These are phyloP conservation scores for Starmera dryadoides DNA, from an alignment of 805 yeast genomes.

Conservation along the genomic window DNA sequence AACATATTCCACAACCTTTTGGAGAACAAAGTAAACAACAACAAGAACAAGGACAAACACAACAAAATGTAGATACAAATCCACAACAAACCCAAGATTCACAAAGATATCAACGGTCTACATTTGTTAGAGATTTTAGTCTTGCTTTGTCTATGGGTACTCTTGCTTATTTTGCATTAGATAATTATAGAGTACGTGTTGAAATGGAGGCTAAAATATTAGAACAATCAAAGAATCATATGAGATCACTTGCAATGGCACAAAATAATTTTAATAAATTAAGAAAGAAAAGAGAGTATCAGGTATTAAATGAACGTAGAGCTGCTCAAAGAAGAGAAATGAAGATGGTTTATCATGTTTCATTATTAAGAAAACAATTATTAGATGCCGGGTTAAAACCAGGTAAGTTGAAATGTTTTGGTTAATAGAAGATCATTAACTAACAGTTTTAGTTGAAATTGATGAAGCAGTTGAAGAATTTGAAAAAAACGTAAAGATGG, in stretches of 20 bases:
- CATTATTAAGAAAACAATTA: slow-evolving; percentile 55
- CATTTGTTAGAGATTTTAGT: slow-evolving; percentile 29
- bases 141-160: slow-evolving; percentile 35
- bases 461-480: slow-evolving; percentile 48
- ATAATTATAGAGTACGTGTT: slow-evolving; percentile 37
- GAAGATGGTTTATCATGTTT: slow-evolving; percentile 63
- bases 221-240: slow-evolving; percentile 25
- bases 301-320: slow-evolving; percentile 44
- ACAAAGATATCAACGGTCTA: neutral
- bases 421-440: neutral
- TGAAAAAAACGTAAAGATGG: slow-evolving; percentile 51
- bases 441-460: slow-evolving; percentile 27
- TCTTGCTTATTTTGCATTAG: slow-evolving; percentile 42
- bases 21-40: neutral
- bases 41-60: neutral
- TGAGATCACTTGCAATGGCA: slow-evolving; percentile 25
- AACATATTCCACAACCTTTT: neutral
- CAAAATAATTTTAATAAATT: slow-evolving; percentile 44
- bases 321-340: slow-evolving; percentile 39
- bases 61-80: too few relatives aligned
- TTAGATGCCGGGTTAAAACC: slow-evolving; percentile 53
- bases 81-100: neutral
- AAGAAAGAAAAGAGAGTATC: slow-evolving; percentile 44
- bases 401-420: slow-evolving; percentile 11
- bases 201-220: slow-evolving; percentile 24